phyloP scores from a whole-genome alignment of 305 asterid species.

The Fraxinus floribunda region DNA sequence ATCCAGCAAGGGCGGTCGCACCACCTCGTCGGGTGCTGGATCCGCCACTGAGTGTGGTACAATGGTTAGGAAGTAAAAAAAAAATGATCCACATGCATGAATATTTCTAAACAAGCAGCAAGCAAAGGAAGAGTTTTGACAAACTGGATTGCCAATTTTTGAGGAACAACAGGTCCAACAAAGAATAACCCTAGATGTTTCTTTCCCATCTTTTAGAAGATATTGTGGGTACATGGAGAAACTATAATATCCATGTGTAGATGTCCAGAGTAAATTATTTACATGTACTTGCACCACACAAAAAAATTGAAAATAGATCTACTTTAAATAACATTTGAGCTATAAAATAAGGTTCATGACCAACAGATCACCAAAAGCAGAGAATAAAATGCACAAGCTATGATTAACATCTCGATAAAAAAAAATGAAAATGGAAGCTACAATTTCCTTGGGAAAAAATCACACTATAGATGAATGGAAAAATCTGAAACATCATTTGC shows the following conservation, averaged over 20 bases:
- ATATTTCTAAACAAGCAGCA: neutral
- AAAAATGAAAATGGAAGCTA: neutral
- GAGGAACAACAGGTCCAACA: neutral
- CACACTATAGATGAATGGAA: slow-evolving; percentile 45
- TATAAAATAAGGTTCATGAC: neutral
- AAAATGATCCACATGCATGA: neutral
- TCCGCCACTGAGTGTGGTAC: no score
- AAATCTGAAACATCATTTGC: slow-evolving; percentile 37
- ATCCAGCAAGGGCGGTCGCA: no score
- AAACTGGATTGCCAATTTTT: neutral
- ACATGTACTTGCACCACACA: neutral
- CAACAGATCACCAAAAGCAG: neutral
- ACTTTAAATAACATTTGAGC: neutral
- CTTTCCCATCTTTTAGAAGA: neutral
- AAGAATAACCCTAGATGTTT: neutral
- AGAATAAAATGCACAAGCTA: neutral
- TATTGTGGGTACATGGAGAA: neutral
- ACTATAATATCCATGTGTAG: neutral
- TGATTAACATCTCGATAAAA: neutral
- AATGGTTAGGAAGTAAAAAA: no score
- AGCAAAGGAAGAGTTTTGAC: neutral
- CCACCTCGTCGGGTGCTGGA: no score
- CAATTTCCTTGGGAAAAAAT: slow-evolving; percentile 15
- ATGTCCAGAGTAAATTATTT: neutral
- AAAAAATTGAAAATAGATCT: neutral